Conservation (phyloP, 2,329 filamentous ascomycete species). For the Colletotrichum sp. region DNA sequence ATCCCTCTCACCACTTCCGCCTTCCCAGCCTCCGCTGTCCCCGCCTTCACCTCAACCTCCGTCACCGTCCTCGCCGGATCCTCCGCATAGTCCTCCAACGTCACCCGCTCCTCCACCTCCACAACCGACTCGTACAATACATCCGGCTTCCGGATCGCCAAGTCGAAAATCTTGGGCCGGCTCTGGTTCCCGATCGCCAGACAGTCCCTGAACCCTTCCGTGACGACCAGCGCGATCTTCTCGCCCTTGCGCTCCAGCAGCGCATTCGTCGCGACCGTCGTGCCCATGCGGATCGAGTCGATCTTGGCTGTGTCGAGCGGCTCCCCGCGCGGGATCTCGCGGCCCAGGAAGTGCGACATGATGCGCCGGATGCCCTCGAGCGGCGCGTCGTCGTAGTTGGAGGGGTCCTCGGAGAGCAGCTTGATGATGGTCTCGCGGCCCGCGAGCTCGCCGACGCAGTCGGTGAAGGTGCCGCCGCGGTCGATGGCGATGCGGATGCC, state of each 20-base stretch:
- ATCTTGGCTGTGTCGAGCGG: constrained; percentile 82
- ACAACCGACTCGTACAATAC: constrained; percentile 84
- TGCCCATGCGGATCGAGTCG: constrained; percentile 94
- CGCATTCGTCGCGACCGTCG: constrained; percentile 92
- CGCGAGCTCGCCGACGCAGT: constrained; percentile 85
- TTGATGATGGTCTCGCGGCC: constrained; percentile 85
- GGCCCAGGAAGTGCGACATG: constrained; percentile 75
- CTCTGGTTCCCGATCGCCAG: constrained; percentile 90
- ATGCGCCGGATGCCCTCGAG: constrained; percentile 90
- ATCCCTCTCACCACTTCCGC: constrained; percentile 70
- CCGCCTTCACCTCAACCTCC: constrained; percentile 58
- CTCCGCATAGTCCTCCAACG: constrained; percentile 89
- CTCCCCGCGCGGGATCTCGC: constrained; percentile 80
- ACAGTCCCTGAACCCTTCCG: constrained; percentile 86
- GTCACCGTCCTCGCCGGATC: constrained; percentile 70
- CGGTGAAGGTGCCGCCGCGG: constrained; percentile 89
- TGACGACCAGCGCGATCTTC: constrained; percentile 85
- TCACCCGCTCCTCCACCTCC: constrained; percentile 91
- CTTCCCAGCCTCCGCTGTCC: constrained; percentile 49
- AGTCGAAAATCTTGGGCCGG: constrained; percentile 87
- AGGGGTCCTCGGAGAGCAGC: constrained; percentile 86
- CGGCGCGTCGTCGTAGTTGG: constrained; percentile 89
- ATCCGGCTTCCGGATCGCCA: constrained; percentile 86
- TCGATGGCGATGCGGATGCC: constrained; percentile 79
- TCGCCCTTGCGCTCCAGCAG: constrained; percentile 90